Evolutionary conservation across 108 stramenopile genomes (phyloP), one percentile per base, ranked within the genome.

Genomic region (Poteriospumella lacustris): DNA sequence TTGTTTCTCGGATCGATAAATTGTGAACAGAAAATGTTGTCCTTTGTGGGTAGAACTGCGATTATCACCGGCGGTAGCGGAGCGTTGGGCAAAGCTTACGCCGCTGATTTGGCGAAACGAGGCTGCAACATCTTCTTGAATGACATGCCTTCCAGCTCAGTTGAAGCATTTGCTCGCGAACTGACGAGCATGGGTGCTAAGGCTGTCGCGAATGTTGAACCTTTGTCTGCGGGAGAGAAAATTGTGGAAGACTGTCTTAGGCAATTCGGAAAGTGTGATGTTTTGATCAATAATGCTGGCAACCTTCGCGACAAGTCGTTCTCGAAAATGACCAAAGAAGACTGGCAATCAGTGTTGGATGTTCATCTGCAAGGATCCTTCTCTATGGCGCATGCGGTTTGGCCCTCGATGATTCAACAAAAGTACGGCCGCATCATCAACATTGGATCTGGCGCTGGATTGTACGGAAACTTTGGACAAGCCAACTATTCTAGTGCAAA

Each of bases 381-480:
- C 69, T 33, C 5, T 12, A 68, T 84, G 2, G 44, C 67, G 31
- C 59, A 80, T 38, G 80, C 79, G 1, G 77, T 78, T 29, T 84
- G 83, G 83, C 72, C 75, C 43, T 28, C 12, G 38, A 76, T 84
- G 80, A 43, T 75, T 15, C 41, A 80, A 68, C 76, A 76, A 36
- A 2, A 76, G 44, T 84, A 79, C 77, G 83, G 83, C 40, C 75
- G 83, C 39, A 64, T 84, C 69, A 52, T 84, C 58, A 78, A 75
- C 28, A 69, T 78, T 15, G 43, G 76, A 1, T 77, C 76, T 5
- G 80, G 68, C 34, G 59, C 83, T 0, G 83, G 83, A 40, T 62
- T 84, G 26, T 84, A 84, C 68, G 83, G 83, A 43, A 84, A 84
- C 76, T 78, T 81, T 38, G 79, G 79, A 41, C 82, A 80, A 67